phyloP scores from a whole-genome alignment of 257 asterid species.

The Jacaranda mimosifolia region DNA sequence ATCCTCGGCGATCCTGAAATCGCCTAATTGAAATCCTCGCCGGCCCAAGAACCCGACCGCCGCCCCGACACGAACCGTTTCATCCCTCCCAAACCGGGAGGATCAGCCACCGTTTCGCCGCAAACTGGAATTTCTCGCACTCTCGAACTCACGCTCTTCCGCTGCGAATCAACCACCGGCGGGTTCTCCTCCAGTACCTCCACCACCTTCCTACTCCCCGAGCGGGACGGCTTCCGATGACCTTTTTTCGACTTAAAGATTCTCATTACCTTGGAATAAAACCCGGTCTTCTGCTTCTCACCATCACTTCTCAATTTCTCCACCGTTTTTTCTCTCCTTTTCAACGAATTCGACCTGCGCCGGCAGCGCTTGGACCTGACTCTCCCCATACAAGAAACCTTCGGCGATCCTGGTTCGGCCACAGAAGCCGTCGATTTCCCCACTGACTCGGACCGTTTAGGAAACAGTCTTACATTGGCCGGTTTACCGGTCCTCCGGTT shows the following conservation, averaged over 20 bases:
- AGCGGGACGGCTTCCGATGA: conserved; percentile 37
- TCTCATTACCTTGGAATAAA: conserved; percentile 55
- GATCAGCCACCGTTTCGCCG: conserved; percentile 50
- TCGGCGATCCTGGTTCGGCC: conserved; percentile 89
- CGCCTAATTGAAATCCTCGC: conserved; percentile 57
- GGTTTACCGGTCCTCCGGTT: conserved; percentile 55
- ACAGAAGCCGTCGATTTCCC: conserved; percentile 47
- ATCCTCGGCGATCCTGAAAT: conserved; percentile 23
- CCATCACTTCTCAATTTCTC: conserved; percentile 45
- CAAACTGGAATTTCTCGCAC: conserved; percentile 25
- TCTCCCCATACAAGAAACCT: conserved; percentile 94
- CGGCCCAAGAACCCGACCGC: conserved; percentile 63
- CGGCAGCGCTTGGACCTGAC: conserved; percentile 86
- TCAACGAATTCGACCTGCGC: conserved; percentile 57
- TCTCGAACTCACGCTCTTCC: conserved; percentile 48
- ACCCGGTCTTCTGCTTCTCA: conserved; percentile 58
- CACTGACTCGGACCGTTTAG: conserved; percentile 57
- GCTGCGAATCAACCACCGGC: conserved; percentile 44
- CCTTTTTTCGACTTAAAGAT: conserved; percentile 56
- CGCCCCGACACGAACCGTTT: conserved; percentile 77
- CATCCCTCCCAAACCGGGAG: conserved; percentile 75
- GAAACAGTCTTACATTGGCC: conserved; percentile 59
- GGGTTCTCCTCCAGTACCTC: conserved; percentile 35
- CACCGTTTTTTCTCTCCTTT: conserved; percentile 44
- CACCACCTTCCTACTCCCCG: conserved; percentile 45